phyloP scores from a whole-genome alignment of 2,329 filamentous ascomycete species.

The Hysterium pulicare region DNA sequence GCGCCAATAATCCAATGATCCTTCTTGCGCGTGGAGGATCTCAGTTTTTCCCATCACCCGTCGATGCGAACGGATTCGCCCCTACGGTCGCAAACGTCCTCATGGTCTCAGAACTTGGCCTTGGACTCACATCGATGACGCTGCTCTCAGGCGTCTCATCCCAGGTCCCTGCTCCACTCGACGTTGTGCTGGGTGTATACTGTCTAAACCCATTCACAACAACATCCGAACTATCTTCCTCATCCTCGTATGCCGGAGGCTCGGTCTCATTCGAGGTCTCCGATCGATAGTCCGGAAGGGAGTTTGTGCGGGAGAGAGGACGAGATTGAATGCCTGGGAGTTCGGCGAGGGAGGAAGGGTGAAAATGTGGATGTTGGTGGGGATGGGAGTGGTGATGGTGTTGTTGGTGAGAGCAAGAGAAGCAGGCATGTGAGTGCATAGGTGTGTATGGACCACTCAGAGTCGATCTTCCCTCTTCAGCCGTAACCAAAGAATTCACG shows the following conservation, averaged over 20 bases:
- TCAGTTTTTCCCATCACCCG: no score
- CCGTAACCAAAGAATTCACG: slow-evolving; percentile 48
- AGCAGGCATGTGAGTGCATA: not conserved
- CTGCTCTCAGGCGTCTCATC: slow-evolving; percentile 35
- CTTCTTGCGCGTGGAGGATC: no score
- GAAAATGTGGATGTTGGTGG: slow-evolving; percentile 16
- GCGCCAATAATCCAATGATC: no score
- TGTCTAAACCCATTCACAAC: slow-evolving; percentile 43
- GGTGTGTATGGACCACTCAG: not conserved
- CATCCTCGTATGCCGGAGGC: slow-evolving; percentile 43
- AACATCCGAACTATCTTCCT: slow-evolving; percentile 33
- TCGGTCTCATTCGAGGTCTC: slow-evolving; percentile 23
- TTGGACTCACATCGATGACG: slow-evolving; percentile 36
- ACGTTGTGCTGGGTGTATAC: slow-evolving; percentile 31
- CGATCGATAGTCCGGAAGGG: slow-evolving; percentile 46
- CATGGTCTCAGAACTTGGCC: slow-evolving; percentile 37
- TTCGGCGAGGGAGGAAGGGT: slow-evolving; percentile 23
- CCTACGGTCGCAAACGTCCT: no score
- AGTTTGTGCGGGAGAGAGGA: slow-evolving; percentile 35
- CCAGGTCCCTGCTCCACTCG: slow-evolving; percentile 9
- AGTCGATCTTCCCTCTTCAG: slow-evolving; percentile 32
- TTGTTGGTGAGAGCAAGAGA: not conserved
- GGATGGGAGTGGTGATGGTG: slow-evolving; percentile 12
- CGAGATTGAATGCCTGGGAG: slow-evolving; percentile 27
- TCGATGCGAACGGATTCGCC: no score